Conservation (phyloP, 2,329 filamentous ascomycete genomes). For the Periconia sp. region DNA sequence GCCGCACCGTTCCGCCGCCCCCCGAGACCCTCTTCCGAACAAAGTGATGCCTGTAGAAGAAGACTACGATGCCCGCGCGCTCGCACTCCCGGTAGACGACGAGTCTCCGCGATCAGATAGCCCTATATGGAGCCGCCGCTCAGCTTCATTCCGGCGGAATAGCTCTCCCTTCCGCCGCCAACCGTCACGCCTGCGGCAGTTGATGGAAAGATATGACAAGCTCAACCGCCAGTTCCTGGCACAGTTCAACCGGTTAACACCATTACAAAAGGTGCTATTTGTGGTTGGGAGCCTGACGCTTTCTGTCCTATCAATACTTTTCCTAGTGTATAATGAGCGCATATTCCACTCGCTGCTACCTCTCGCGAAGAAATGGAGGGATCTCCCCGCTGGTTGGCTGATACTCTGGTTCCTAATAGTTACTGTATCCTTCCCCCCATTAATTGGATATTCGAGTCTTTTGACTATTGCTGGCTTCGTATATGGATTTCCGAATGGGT, state of each 20-base stretch:
- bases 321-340: constrained; percentile 77
- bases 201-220: constrained; percentile 51
- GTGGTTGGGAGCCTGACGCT: constrained; percentile 57
- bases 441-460: constrained; percentile 85
- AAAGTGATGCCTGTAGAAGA: constrained; percentile 42
- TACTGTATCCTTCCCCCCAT: constrained; percentile 79
- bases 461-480: constrained; percentile 73
- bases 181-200: constrained; percentile 44
- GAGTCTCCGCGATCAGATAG: constrained; percentile 51
- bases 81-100: constrained; percentile 58
- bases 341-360: constrained; percentile 80
- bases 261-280: constrained; percentile 67
- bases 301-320: constrained; percentile 67
- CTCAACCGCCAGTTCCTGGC: constrained; percentile 54
- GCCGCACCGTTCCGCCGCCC: constrained; percentile 16
- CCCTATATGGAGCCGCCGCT: constrained; percentile 60
- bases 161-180: constrained; percentile 39
- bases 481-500: constrained; percentile 74
- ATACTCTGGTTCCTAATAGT: constrained; percentile 80
- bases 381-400: constrained; percentile 71
- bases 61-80: constrained; percentile 61
- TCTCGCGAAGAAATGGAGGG: constrained; percentile 77
- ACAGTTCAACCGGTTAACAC: constrained; percentile 63
- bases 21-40: constrained; percentile 1
- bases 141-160: constrained; percentile 49